Percentiles rank a stretch among this genome's conserved stretches.
Evolutionary conservation across 2,329 filamentous ascomycete species (phyloP).

Genomic region (Nemania sp.): DNA sequence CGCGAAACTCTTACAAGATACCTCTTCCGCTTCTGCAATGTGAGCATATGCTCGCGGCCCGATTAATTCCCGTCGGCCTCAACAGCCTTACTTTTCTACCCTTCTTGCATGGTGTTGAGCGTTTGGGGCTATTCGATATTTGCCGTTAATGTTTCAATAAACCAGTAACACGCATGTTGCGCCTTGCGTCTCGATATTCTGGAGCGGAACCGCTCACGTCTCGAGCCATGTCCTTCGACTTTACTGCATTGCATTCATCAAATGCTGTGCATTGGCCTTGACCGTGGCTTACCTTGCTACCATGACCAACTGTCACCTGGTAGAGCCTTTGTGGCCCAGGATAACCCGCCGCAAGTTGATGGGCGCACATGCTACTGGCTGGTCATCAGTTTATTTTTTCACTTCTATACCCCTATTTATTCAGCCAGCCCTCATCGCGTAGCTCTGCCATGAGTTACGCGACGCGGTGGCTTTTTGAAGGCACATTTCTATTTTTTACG

Average conservation of each 20-base stretch:
- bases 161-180: slow-evolving; percentile 29
- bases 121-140: slow-evolving; percentile 35
- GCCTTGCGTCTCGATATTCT: slow-evolving; percentile 10
- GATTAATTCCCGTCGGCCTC: slow-evolving; percentile 28
- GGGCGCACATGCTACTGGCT: slow-evolving; percentile 26
- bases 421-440: slow-evolving; percentile 10
- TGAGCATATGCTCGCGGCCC: slow-evolving; percentile 21
- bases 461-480: slow-evolving; percentile 20
- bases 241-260: slow-evolving; percentile 7
- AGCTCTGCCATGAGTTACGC: slow-evolving; percentile 11
- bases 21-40: slow-evolving; percentile 29
- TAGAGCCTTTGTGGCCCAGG: neutral
- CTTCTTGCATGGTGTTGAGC: slow-evolving; percentile 33
- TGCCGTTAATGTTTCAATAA: slow-evolving; percentile 40
- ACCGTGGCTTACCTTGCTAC: slow-evolving; percentile 11
- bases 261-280: slow-evolving; percentile 17
- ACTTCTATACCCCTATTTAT: slow-evolving; percentile 19
- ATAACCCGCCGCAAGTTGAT: slow-evolving; percentile 13
- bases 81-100: slow-evolving; percentile 32
- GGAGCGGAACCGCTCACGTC: slow-evolving; percentile 2
- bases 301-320: slow-evolving; percentile 3
- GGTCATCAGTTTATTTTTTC: slow-evolving; percentile 20
- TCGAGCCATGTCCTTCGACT: slow-evolving; percentile 8
- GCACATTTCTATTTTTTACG: slow-evolving; percentile 21
- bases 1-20: slow-evolving; percentile 21